phyloP scores from a whole-genome alignment of 208 protist genomes.

The Histomonas meleagridis region DNA sequence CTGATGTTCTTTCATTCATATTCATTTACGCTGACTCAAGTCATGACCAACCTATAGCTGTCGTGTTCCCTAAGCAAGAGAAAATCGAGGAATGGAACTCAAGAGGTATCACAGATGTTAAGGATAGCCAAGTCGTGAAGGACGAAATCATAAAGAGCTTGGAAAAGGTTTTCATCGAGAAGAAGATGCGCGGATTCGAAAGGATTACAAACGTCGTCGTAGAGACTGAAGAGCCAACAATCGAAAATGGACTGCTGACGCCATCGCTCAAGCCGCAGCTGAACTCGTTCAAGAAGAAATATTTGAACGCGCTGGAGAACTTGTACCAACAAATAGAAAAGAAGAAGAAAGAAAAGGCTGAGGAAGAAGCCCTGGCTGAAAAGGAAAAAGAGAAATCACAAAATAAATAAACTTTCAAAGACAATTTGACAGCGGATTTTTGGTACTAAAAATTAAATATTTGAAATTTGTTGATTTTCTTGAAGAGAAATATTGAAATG shows the following conservation, averaged over 20 bases:
- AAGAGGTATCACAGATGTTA: background rate
- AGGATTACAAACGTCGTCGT: background rate
- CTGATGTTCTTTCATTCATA: background rate
- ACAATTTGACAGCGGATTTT: no score
- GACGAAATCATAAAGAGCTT: background rate
- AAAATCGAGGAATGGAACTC: background rate
- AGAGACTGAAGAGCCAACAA: background rate
- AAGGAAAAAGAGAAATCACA: no score
- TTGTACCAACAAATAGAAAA: background rate
- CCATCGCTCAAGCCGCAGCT: conserved; percentile 14
- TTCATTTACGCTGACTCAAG: background rate
- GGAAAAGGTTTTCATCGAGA: background rate
- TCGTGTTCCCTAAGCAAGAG: background rate
- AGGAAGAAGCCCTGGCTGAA: no score
- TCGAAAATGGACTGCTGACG: conserved; percentile 36
- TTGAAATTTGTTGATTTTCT: no score
- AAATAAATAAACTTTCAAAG: no score
- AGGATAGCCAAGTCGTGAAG: background rate
- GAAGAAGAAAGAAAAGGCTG: no score
- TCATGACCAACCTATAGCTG: background rate
- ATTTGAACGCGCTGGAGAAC: background rate
- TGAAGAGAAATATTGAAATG: no score
- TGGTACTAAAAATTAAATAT: no score
- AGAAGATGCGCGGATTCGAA: background rate
- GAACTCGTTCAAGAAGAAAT: background rate